Evolutionary conservation across 106 monocot genomes (phyloP), one percentile per base, ranked within the genome.

Genomic region (Triglochin maritima): DNA sequence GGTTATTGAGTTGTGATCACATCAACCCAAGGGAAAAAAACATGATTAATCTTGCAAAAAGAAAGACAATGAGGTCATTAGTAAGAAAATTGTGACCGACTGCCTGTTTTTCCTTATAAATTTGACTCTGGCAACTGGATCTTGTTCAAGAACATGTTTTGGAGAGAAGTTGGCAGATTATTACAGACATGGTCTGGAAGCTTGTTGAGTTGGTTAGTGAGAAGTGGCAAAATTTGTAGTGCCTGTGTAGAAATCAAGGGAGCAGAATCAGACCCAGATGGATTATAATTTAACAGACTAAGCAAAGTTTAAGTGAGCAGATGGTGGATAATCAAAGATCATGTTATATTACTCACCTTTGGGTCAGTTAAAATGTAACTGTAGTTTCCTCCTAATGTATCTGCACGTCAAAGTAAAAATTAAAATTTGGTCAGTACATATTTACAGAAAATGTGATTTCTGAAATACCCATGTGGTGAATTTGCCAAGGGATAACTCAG

Each of bases 341-440:
- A 63, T 29, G 52, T n/a, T 13, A 64, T 49, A 15, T 15, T 64
- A 49, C 46, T 52, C 29, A 66, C 66, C 66, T 66, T 66, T 66
- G 41, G 15, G 51, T 66, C 43, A 66, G 66, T 66, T 29, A 29
- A 29, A 52, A 11, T 66, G 66, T 64, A 49, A 52, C 4, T 51
- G 29, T 66, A 4, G 13, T 10, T 10, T 66, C 66, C 11, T 53
- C 66, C 66, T 52, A 66, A 50, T 50, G 51, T 53, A 41, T 66
- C 51, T 66, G 66, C 50, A 16, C 15, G 5, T 9, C 3, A 46
- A 63, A 61, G 6, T 43, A 63, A 3, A 17, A 59, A 59, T 4
- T 59, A 5, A 59, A 62, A 2, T 10, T 14, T 46, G 13, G 17
- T 4, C 44, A 63, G 17, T 10, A 46, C 4, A 9, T 50, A 6